phyloP scores from a whole-genome alignment of 1,139 yeast genomes.

The Yamadazyma mexicana region DNA sequence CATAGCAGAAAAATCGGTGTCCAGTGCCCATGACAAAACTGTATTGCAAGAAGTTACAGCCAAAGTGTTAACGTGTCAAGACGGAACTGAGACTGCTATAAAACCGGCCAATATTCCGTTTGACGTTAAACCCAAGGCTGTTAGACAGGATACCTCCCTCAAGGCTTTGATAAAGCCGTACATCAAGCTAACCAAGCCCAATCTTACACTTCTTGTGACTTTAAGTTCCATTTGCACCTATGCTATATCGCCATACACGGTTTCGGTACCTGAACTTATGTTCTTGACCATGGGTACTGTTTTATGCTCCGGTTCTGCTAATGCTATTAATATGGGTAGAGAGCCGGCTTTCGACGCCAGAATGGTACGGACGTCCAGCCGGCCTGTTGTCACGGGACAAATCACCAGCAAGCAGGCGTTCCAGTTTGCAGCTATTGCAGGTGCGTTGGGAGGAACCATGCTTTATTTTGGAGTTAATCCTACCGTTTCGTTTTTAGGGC shows the following conservation, averaged over 20 bases:
- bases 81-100: constrained; percentile 17
- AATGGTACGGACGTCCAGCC: constrained; percentile 84
- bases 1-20: not conserved
- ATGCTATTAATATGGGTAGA: constrained; percentile 95
- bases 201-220: constrained; percentile 83
- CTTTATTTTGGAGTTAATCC: constrained; percentile 83
- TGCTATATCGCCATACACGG: constrained; percentile 84
- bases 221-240: constrained; percentile 91
- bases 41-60: constrained; percentile 15
- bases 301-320: constrained; percentile 88
- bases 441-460: constrained; percentile 67
- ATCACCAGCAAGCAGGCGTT: constrained; percentile 78
- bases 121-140: constrained; percentile 42
- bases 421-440: constrained; percentile 72
- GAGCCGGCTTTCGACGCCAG: constrained; percentile 86
- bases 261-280: constrained; percentile 65
- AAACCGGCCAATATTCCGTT: constrained; percentile 52
- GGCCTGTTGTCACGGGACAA: constrained; percentile 89
- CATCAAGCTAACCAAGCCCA: constrained; percentile 82
- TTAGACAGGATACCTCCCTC: constrained; percentile 17
- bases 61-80: constrained; percentile 42
- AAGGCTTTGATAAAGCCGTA: constrained; percentile 55
- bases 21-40: constrained; percentile 11
- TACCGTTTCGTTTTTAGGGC: constrained; percentile 76
- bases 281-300: constrained; percentile 84